Conservation (phyloP, 2,329 filamentous ascomycete species). For the Fusarium sp. region DNA sequence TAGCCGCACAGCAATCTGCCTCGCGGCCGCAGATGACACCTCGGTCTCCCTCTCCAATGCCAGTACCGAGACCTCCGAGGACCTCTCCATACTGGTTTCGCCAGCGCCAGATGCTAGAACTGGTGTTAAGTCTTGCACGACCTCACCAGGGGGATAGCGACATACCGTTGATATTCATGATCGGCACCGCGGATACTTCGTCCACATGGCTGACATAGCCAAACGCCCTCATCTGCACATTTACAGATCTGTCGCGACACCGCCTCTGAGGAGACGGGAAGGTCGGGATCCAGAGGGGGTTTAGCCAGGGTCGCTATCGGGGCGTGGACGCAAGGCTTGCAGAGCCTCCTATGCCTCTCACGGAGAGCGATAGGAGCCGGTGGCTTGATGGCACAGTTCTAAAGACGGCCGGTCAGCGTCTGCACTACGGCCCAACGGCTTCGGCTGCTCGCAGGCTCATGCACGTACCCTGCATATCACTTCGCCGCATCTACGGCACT, state of each 20-base stretch:
- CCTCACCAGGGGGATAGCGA: background rate
- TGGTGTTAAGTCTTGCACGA: constrained; percentile 25
- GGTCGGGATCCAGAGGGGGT: constrained; percentile 54
- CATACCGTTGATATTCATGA: constrained; percentile 65
- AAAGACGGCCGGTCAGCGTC: constrained; percentile 27
- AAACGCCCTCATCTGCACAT: constrained; percentile 67
- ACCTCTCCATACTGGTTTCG: constrained; percentile 83
- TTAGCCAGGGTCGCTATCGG: constrained; percentile 67
- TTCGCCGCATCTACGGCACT: constrained; percentile 78
- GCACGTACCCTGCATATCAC: constrained; percentile 80
- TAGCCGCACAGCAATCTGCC: constrained; percentile 74
- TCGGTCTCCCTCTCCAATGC: constrained; percentile 86
- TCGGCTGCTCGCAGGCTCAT: constrained; percentile 13
- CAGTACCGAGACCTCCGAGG: constrained; percentile 80
- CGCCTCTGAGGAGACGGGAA: constrained; percentile 60
- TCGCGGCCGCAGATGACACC: constrained; percentile 89
- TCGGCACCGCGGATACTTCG: constrained; percentile 70
- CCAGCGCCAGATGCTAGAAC: constrained; percentile 80
- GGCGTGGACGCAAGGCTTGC: constrained; percentile 74
- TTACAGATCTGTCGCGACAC: constrained; percentile 65
- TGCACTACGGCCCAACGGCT: background rate
- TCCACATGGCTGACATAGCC: constrained; percentile 87
- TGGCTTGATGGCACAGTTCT: constrained; percentile 92
- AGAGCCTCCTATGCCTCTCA: constrained; percentile 81
- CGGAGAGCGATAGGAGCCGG: constrained; percentile 72